phyloP scores from a whole-genome alignment of 2,329 filamentous ascomycete species.

The Xylariaceae sp. region DNA sequence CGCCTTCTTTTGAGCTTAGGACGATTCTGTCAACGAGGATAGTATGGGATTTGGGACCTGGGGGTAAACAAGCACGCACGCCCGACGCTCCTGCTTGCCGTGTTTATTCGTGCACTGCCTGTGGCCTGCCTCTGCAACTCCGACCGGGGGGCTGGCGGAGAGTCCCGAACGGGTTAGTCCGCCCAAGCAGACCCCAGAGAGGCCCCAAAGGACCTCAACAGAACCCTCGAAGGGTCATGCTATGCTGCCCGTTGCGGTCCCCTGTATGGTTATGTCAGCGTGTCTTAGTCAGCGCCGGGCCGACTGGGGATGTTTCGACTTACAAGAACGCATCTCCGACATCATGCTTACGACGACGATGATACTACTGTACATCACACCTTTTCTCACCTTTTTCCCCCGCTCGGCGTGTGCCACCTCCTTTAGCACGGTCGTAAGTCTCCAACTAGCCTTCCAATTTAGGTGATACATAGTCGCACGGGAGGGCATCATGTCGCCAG shows the following conservation, averaged over 20 bases:
- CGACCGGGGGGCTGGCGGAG: neutral
- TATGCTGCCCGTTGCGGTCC: too few species aligned
- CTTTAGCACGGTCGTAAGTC: too few species aligned
- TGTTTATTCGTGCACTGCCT: too few species aligned
- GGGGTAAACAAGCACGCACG: neutral
- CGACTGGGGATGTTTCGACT: neutral
- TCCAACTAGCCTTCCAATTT: neutral
- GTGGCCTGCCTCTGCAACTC: neutral
- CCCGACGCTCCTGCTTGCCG: neutral
- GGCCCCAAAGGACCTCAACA: too few species aligned
- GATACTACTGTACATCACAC: neutral
- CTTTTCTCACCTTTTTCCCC: neutral
- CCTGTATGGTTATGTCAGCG: too few species aligned
- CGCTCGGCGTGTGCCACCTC: too few species aligned
- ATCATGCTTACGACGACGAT: neutral
- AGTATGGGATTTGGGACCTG: neutral
- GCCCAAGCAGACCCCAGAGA: neutral
- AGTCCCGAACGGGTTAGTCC: conserved; percentile 8
- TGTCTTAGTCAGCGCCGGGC: too few species aligned
- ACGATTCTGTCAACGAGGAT: neutral
- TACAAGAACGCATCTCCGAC: neutral
- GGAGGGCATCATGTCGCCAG: neutral
- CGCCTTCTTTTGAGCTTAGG: conserved; percentile 6
- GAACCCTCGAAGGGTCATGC: too few species aligned
- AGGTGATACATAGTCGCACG: neutral